phyloP scores from a whole-genome alignment of 2,329 filamentous ascomycete genomes.

The Huntiella decipiens region DNA sequence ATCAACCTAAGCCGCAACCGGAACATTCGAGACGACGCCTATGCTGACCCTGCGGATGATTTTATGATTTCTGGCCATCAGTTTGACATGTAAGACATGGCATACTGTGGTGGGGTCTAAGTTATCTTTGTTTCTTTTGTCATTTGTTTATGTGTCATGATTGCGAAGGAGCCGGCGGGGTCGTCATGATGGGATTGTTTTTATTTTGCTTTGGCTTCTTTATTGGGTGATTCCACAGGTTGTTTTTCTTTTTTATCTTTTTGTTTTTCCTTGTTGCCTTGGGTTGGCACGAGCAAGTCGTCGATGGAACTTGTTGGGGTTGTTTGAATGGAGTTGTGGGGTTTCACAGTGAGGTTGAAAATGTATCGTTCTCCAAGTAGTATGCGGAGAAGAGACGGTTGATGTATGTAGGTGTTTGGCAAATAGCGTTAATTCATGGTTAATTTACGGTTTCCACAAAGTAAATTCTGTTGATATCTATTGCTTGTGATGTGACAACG shows the following conservation, averaged over 20 bases:
- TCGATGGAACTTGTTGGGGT: no score
- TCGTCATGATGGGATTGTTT: no score
- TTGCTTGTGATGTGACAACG: no score
- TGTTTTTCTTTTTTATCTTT: background rate
- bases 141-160: constrained; percentile 1
- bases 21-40: constrained; percentile 18
- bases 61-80: constrained; percentile 43
- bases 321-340: no score
- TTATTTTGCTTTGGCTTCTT: no score
- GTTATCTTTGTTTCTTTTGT: background rate
- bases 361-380: no score
- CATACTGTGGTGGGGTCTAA: background rate
- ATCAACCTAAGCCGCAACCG: constrained; percentile 49
- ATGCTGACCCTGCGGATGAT: constrained; percentile 29
- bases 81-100: constrained; percentile 36
- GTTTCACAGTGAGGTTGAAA: no score
- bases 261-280: background rate
- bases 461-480: no score
- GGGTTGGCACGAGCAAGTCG: background rate
- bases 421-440: no score
- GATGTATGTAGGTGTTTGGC: no score
- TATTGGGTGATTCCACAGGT: background rate
- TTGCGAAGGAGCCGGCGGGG: background rate
- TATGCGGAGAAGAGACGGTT: no score
- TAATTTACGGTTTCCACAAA: no score